These are phyloP conservation scores for Ambispora gerdemannii DNA, from an alignment of 192 early-diverging fungal species.

Conservation along the genomic window DNA sequence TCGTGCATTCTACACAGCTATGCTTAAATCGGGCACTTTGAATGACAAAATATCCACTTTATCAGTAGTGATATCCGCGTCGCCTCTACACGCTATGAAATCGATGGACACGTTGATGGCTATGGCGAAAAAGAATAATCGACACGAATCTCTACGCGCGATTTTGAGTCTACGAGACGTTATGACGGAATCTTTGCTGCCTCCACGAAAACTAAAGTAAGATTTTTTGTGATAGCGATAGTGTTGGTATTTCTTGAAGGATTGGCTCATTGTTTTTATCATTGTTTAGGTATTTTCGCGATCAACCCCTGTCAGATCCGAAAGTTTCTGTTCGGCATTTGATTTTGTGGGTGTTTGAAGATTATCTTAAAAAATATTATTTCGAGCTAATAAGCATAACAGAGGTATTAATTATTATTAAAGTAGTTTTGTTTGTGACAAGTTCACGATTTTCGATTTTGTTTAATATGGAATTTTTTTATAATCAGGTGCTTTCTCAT, in stretches of 20 bases:
- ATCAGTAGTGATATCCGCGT: constrained; percentile 88
- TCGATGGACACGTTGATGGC: constrained; percentile 72
- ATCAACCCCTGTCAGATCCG: constrained; percentile 69
- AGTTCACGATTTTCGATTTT: too few species aligned
- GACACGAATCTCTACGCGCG: constrained; percentile 81
- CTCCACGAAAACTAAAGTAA: constrained; percentile 78
- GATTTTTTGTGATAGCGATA: neutral
- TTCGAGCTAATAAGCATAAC: constrained; percentile 88
- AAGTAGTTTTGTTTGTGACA: too few species aligned
- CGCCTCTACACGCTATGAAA: constrained; percentile 76
- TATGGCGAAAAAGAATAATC: constrained; percentile 88
- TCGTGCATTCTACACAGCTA: constrained; percentile 79
- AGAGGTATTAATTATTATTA: too few species aligned
- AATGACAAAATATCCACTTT: constrained; percentile 92
- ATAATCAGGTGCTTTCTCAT: constrained; percentile 67
- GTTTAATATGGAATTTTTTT: neutral
- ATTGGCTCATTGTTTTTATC: neutral
- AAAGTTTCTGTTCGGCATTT: constrained; percentile 69
- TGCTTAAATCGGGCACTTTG: constrained; percentile 87
- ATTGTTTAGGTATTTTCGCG: constrained; percentile 72
- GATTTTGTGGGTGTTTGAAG: constrained; percentile 92
- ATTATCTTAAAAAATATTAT: constrained; percentile 85
- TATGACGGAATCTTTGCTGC: constrained; percentile 73
- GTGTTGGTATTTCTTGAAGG: neutral
- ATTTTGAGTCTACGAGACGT: constrained; percentile 90